phyloP scores from a whole-genome alignment of 2,329 filamentous ascomycete species.

The Furcasterigmium sp. region DNA sequence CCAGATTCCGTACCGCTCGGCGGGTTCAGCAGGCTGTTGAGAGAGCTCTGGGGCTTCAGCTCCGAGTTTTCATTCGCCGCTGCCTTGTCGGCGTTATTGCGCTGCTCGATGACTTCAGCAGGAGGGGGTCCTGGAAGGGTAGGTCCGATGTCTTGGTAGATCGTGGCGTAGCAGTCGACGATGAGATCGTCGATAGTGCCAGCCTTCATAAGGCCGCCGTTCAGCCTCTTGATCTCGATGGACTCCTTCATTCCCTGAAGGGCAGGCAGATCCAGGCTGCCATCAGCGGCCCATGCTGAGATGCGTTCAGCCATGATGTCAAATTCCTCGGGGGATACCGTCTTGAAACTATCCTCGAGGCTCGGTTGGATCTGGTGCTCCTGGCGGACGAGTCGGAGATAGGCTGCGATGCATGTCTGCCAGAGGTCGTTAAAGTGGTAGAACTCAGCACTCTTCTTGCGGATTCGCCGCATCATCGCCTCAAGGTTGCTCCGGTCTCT shows the following conservation, averaged over 20 bases:
- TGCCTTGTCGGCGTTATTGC: slow-evolving; percentile 24
- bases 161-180: slow-evolving; percentile 76
- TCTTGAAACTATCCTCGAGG: slow-evolving; percentile 51
- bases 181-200: slow-evolving; percentile 88
- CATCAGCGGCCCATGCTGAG: slow-evolving; percentile 45
- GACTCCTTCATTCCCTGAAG: slow-evolving; percentile 53
- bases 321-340: slow-evolving; percentile 48
- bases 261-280: slow-evolving; percentile 29
- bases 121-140: slow-evolving; percentile 48
- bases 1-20: slow-evolving; percentile 31
- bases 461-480: slow-evolving; percentile 69
- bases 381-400: slow-evolving; percentile 47
- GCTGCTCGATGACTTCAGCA: slow-evolving; percentile 39
- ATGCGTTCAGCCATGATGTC: slow-evolving; percentile 51
- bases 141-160: slow-evolving; percentile 64
- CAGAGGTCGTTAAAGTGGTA: slow-evolving; percentile 58
- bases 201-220: slow-evolving; percentile 81
- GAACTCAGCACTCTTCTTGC: slow-evolving; percentile 75
- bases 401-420: slow-evolving; percentile 49
- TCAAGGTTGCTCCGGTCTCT: slow-evolving; percentile 74
- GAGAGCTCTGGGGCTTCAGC: slow-evolving; percentile 25
- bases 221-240: slow-evolving; percentile 64
- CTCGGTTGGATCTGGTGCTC: slow-evolving; percentile 39
- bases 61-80: slow-evolving; percentile 26
- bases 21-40: slow-evolving; percentile 37